Conservation (phyloP, 805 yeast species). For the Ascoidea rubescens region DNA sequence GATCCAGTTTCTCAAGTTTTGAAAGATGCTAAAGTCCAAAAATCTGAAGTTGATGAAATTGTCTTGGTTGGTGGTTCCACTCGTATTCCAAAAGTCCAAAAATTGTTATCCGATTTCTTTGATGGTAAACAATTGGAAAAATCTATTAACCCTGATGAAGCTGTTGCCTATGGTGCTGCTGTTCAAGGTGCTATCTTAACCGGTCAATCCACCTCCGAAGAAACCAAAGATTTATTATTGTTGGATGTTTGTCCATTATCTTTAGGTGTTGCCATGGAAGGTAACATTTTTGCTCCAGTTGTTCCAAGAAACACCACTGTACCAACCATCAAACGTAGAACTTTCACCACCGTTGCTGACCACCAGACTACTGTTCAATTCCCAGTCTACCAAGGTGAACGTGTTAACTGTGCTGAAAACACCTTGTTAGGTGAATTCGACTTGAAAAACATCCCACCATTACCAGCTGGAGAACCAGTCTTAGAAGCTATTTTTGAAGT, state of each 20-base stretch:
- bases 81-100: slow-evolving; percentile 97
- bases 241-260: slow-evolving; percentile 98
- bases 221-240: slow-evolving; percentile 88
- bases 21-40: slow-evolving; percentile 79
- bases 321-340: slow-evolving; percentile 98
- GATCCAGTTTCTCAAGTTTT: slow-evolving; percentile 92
- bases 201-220: slow-evolving; percentile 80
- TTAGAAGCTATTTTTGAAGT: slow-evolving; percentile 98
- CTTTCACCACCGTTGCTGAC: slow-evolving; percentile 97
- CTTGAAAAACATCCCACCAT: slow-evolving; percentile 95
- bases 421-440: slow-evolving; percentile 97
- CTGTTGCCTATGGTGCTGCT: slow-evolving; percentile 99
- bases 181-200: slow-evolving; percentile 98
- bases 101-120: slow-evolving; percentile 85
- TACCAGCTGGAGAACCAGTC: slow-evolving; percentile 98
- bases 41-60: slow-evolving; percentile 82
- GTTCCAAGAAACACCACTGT: slow-evolving; percentile 99
- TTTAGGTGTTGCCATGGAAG: slow-evolving; percentile 99
- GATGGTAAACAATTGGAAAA: slow-evolving; percentile 95
- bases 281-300: slow-evolving; percentile 97
- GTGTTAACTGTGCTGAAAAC: slow-evolving; percentile 97
- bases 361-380: slow-evolving; percentile 97
- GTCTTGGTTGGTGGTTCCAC: slow-evolving; percentile 98
- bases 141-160: slow-evolving; percentile 98
- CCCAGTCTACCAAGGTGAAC: slow-evolving; percentile 99